A percentile compares a stretch with the other conserved stretches of the same genome.
Conservation (phyloP, 1,284 basidiomycete species). For the Ustilago crameri region DNA sequence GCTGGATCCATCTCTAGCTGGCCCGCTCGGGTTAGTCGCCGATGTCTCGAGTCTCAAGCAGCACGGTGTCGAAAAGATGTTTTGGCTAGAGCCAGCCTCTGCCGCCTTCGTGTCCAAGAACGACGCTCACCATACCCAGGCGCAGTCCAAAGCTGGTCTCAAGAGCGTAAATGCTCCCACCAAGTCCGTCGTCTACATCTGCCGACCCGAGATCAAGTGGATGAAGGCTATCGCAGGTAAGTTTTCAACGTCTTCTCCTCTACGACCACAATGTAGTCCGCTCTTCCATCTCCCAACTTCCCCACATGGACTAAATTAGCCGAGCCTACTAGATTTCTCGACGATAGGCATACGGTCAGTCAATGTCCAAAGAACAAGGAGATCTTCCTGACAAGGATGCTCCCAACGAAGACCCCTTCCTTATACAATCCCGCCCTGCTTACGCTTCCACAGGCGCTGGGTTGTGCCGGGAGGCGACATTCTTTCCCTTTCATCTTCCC, state of each 20-base stretch:
- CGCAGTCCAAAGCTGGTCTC: slow-evolving; percentile 25
- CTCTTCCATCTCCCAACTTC: background rate
- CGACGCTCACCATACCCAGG: slow-evolving; percentile 18
- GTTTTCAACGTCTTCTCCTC: slow-evolving; percentile 28
- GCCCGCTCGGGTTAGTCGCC: slow-evolving; percentile 89
- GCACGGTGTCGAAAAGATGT: slow-evolving; percentile 99
- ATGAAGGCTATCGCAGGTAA: slow-evolving; percentile 90
- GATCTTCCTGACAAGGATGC: slow-evolving; percentile 57
- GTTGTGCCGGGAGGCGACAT: slow-evolving; percentile 57
- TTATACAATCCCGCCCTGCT: slow-evolving; percentile 50
- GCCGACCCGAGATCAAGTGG: slow-evolving; percentile 84
- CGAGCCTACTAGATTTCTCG: slow-evolving; percentile 48
- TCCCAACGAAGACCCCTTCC: slow-evolving; percentile 53
- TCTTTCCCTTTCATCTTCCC: slow-evolving; percentile 6
- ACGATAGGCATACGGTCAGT: slow-evolving; percentile 59
- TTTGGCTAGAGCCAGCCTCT: slow-evolving; percentile 82
- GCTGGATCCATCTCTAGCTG: slow-evolving; percentile 85
- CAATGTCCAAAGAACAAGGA: slow-evolving; percentile 58
- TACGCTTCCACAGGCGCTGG: slow-evolving; percentile 37
- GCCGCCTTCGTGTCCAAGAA: slow-evolving; percentile 42
- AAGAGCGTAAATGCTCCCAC: slow-evolving; percentile 75
- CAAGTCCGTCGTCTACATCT: slow-evolving; percentile 91
- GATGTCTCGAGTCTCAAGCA: slow-evolving; percentile 93
- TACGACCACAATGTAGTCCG: background rate
- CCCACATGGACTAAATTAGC: slow-evolving; percentile 53